These are phyloP conservation scores for Buddleja alternifolia DNA, from an alignment of 257 asterid genomes.

Conservation along the genomic window DNA sequence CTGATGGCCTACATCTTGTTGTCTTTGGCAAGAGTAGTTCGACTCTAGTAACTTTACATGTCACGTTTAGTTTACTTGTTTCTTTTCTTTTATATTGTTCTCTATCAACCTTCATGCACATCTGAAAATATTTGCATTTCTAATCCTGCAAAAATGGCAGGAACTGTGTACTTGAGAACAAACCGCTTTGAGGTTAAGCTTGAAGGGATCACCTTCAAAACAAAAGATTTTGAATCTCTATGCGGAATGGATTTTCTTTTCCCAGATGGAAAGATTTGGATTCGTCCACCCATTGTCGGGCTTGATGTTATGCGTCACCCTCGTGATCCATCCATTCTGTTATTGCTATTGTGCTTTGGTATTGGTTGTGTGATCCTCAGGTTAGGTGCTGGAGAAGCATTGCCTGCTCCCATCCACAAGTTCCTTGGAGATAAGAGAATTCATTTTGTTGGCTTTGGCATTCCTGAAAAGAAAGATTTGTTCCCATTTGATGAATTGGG, in stretches of 20 bases:
- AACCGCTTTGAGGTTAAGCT: conserved; percentile 81
- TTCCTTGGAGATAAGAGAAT: conserved; percentile 71
- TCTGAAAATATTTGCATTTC: not conserved
- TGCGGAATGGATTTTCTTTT: conserved; percentile 75
- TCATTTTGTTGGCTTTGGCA: conserved; percentile 75
- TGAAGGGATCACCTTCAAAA: conserved; percentile 85
- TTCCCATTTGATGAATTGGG: conserved; percentile 74
- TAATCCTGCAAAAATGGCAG: conserved; percentile 49
- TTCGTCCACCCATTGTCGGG: conserved; percentile 72
- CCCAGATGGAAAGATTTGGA: conserved; percentile 70
- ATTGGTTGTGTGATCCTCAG: conserved; percentile 77
- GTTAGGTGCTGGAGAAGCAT: conserved; percentile 50
- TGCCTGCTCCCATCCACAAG: conserved; percentile 51
- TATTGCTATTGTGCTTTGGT: conserved; percentile 70
- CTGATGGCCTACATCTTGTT: conserved; percentile 36
- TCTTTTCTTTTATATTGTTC: not conserved
- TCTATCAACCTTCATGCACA: not conserved
- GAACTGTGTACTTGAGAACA: conserved; percentile 67
- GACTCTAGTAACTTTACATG: not conserved
- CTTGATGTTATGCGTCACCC: conserved; percentile 89
- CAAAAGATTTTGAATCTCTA: conserved; percentile 64
- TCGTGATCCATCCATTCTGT: conserved; percentile 60
- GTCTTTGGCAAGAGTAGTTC: conserved; percentile 23
- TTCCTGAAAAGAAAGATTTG: conserved; percentile 70
- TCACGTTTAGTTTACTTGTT: not conserved